A percentile compares a stretch with the other conserved stretches of the same genome.
Evolutionary conservation across 768 basidiomycete genomes (phyloP).

Genomic region (Mycena epipterygia): DNA sequence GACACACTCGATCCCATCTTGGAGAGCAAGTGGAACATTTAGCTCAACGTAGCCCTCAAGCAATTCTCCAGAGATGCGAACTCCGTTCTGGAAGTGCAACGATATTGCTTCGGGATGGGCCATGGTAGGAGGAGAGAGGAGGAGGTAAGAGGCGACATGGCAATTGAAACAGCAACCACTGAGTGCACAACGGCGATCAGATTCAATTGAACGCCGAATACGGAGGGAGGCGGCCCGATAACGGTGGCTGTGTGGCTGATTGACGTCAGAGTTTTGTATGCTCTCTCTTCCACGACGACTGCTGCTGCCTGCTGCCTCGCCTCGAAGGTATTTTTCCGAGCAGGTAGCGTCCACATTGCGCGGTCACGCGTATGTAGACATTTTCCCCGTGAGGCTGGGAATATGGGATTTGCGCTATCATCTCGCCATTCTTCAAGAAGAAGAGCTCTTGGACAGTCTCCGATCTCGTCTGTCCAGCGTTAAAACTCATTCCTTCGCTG

Average conservation of each 20-base stretch:
- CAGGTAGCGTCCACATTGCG: neutral
- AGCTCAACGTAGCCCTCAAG: slow-evolving; percentile 23
- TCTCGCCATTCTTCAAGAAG: neutral
- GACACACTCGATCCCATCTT: slow-evolving; percentile 16
- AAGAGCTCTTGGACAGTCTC: slow-evolving; percentile 53
- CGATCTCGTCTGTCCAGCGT: slow-evolving; percentile 63
- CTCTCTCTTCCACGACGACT: neutral
- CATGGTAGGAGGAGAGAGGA: neutral
- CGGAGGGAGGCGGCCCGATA: too few relatives aligned
- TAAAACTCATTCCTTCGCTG: slow-evolving; percentile 67
- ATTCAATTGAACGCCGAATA: too few relatives aligned
- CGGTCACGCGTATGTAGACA: slow-evolving; percentile 1
- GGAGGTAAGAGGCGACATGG: too few relatives aligned
- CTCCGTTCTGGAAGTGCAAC: slow-evolving; percentile 3
- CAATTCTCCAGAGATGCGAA: slow-evolving; percentile 13
- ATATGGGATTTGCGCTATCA: neutral
- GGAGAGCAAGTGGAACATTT: slow-evolving; percentile 8
- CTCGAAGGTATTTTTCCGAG: neutral
- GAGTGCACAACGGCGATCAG: too few relatives aligned
- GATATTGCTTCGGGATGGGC: neutral
- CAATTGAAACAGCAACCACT: too few relatives aligned
- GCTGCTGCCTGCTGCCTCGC: neutral
- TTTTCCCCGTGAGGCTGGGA: slow-evolving; percentile 2
- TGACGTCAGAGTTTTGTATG: too few relatives aligned
- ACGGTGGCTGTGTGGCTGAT: too few relatives aligned